phyloP scores from a whole-genome alignment of 1,284 basidiomycete species.

The Mycena citricolor region DNA sequence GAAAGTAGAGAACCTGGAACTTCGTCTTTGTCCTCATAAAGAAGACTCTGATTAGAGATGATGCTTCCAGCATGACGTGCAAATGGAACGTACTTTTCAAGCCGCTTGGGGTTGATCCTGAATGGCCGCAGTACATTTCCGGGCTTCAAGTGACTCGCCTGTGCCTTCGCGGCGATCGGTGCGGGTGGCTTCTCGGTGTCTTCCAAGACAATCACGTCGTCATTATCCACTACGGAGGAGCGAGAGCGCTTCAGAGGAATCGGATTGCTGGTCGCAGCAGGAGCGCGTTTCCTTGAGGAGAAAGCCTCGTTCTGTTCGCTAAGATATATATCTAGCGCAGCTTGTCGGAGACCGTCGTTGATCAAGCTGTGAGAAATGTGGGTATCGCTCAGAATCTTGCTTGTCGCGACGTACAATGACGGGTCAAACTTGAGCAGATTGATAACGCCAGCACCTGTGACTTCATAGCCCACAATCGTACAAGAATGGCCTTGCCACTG shows the following conservation, averaged over 20 bases:
- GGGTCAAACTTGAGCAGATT: conserved; percentile 80
- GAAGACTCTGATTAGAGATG: conserved; percentile 31
- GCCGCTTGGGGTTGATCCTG: no score
- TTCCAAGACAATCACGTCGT: no score
- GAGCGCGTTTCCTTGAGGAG: conserved; percentile 12
- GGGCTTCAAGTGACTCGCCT: no score
- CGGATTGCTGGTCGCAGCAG: conserved; percentile 2
- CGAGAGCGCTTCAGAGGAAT: conserved; percentile 18
- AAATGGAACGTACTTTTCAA: no score
- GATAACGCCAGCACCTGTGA: conserved; percentile 52
- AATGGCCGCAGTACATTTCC: no score
- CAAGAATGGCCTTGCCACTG: conserved; percentile 83
- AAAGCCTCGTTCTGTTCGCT: neutral
- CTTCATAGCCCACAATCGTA: conserved; percentile 82
- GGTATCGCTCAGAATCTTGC: neutral
- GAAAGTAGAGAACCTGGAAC: conserved; percentile 74
- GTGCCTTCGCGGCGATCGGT: no score
- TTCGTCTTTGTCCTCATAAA: conserved; percentile 28
- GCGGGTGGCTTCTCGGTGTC: no score
- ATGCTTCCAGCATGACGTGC: no score
- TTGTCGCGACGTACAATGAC: conserved; percentile 49
- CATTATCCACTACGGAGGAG: conserved; percentile 23
- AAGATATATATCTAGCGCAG: conserved; percentile 30
- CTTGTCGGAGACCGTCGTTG: conserved; percentile 30
- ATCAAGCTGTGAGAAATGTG: conserved; percentile 28